phyloP scores from a whole-genome alignment of 192 early-diverging fungal genomes.

The Geranomyces variabilis region DNA sequence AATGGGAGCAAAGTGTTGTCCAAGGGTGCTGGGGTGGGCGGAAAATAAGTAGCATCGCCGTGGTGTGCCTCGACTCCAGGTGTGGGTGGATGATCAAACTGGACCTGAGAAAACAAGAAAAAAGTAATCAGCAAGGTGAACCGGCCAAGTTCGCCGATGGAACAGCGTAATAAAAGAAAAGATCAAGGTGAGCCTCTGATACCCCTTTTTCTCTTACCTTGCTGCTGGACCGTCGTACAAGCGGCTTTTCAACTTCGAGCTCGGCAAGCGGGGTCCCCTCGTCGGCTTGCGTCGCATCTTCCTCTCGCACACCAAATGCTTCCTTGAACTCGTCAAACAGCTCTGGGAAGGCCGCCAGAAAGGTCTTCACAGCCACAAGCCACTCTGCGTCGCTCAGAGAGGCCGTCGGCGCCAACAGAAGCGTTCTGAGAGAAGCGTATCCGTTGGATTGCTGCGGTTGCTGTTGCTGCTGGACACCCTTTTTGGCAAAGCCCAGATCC shows the following conservation, averaged over 20 bases:
- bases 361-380: constrained; percentile 25
- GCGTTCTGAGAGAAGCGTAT: constrained; percentile 2
- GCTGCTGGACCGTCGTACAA: constrained; percentile 22
- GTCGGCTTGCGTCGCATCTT: constrained; percentile 6
- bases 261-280: neutral
- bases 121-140: too few species aligned
- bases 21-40: constrained; percentile 29
- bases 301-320: constrained; percentile 28
- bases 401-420: constrained; percentile 5
- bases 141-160: too few species aligned
- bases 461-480: constrained; percentile 17
- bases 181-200: too few species aligned
- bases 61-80: constrained; percentile 5
- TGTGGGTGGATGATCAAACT: constrained; percentile 15
- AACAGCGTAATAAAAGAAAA: too few species aligned
- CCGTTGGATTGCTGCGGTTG: neutral
- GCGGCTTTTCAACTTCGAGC: neutral
- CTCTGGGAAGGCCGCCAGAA: constrained; percentile 11
- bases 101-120: neutral
- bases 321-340: constrained; percentile 33
- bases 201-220: constrained; percentile 11
- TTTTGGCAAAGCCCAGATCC: constrained; percentile 7
- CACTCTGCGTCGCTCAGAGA: constrained; percentile 24
- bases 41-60: constrained; percentile 18
- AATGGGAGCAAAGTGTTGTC: constrained; percentile 15